Evolutionary conservation across 805 yeast genomes (phyloP).

Genomic region (Candida lessepsii): DNA sequence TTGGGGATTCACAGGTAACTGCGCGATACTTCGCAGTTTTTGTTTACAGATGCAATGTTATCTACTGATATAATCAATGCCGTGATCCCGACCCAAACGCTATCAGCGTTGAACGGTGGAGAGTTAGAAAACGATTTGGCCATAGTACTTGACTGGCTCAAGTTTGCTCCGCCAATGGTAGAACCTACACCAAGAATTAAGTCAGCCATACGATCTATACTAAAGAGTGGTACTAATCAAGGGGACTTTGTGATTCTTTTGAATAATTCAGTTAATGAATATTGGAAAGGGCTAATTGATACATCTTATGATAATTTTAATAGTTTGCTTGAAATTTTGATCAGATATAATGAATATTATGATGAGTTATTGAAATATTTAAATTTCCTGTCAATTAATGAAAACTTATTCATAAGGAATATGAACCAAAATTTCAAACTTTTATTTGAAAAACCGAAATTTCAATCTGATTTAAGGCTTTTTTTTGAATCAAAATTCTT

Average conservation of each 20-base stretch:
- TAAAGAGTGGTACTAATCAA: slow-evolving; percentile 33
- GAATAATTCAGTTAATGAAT: slow-evolving; percentile 29
- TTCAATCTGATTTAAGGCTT: slow-evolving; percentile 10
- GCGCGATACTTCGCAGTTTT: not conserved
- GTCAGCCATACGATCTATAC: slow-evolving; percentile 36
- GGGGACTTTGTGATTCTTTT: slow-evolving; percentile 33
- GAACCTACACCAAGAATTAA: slow-evolving; percentile 34
- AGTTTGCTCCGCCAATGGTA: slow-evolving; percentile 8
- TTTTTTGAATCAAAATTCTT: slow-evolving; percentile 15
- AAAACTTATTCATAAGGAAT: slow-evolving; percentile 26
- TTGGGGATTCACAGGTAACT: too few species aligned
- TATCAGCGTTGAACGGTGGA: slow-evolving; percentile 8
- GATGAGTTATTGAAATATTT: slow-evolving; percentile 20
- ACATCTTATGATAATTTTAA: not conserved
- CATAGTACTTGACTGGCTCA: slow-evolving; percentile 15
- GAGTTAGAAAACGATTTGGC: slow-evolving; percentile 16
- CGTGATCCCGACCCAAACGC: slow-evolving; percentile 11
- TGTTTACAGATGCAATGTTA: slow-evolving; percentile 1
- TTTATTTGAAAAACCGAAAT: slow-evolving; percentile 14
- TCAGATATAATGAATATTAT: slow-evolving; percentile 23
- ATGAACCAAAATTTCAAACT: slow-evolving; percentile 27
- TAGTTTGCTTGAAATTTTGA: slow-evolving; percentile 11
- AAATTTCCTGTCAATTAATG: slow-evolving; percentile 21
- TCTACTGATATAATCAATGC: slow-evolving; percentile 9
- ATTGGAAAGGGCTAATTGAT: slow-evolving; percentile 9